These are phyloP conservation scores for Xanthoparmelia taractica DNA, from an alignment of 495 filamentous ascomycete genomes.

Conservation along the genomic window DNA sequence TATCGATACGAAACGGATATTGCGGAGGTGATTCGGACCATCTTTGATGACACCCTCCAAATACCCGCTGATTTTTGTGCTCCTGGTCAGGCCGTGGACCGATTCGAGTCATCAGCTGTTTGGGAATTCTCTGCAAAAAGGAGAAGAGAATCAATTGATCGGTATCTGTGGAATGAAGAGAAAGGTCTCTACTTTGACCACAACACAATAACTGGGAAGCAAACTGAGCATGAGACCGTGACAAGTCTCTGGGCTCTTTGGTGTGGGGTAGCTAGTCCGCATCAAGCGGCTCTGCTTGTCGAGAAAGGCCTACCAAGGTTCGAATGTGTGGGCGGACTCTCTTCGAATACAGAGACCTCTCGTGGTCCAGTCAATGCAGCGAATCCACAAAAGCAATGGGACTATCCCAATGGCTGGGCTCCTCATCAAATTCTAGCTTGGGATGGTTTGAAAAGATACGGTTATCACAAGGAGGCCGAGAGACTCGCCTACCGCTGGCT, in stretches of 20 bases:
- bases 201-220: constrained; percentile 70
- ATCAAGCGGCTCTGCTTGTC: constrained; percentile 72
- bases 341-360: constrained; percentile 78
- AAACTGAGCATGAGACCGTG: constrained; percentile 70
- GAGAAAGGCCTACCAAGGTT: constrained; percentile 70
- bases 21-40: constrained; percentile 65
- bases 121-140: constrained; percentile 84
- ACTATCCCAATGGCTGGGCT: constrained; percentile 96
- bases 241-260: constrained; percentile 97
- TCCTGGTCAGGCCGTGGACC: constrained; percentile 44
- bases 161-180: constrained; percentile 82
- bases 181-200: constrained; percentile 97
- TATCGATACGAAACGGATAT: constrained; percentile 98
- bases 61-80: constrained; percentile 75
- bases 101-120: constrained; percentile 66
- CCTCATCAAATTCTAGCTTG: constrained; percentile 98
- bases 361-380: constrained; percentile 72
- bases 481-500: constrained; percentile 89
- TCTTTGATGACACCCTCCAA: constrained; percentile 69
- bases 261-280: constrained; percentile 75
- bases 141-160: constrained; percentile 73
- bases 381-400: constrained; percentile 91
- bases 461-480: constrained; percentile 81
- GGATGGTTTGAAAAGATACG: constrained; percentile 83
- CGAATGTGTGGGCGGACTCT: constrained; percentile 79